Base-by-base conservation (phyloP, 176 grass and related monocot species). In the Cenchrus americanus region DNA sequence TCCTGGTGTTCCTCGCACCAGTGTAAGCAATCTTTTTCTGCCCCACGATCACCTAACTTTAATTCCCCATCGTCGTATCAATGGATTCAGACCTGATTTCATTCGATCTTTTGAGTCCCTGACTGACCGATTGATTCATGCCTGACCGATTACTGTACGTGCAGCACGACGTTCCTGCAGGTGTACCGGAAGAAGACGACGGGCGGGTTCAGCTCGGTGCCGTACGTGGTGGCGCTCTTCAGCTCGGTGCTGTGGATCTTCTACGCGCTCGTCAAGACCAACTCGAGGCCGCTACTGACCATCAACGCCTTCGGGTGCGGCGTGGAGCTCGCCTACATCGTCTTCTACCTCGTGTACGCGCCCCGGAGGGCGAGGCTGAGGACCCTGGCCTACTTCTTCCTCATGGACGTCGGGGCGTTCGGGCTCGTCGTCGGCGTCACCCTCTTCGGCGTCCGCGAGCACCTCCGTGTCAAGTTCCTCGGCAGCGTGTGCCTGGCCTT, bases 401-500 rank as follows among this genome's bases (percentile, higher is more conserved):
- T 94, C 21, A 66, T 99, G 52, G 94, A 99, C 78, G 96, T 94
- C 69, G 86, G 86, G 22, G 68, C 80, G 8, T 96, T 99, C 73
- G 65, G 64, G 6, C 77, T 86, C 43, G 59, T 99, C 93, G 63
- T 92, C 62, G 65, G 76, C 14, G 18, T 87, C 57, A 99, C 93
- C 6, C 47, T 94, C 59, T 75, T 76, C 43, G 54, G 66, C 40
- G 17, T 84, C 40, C 48, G 48, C 11, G 24, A 50, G 40, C 9
- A 34, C 0, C 75, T 84, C 17, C 93, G 67, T 2, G 80, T 91
- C 37, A 92, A 88, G 53, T 83, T 99, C 61, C 93, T 99, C n/a
- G 96, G 96, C 46, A 94, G 96, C 81, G 89, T 99, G 37, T 99
- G 96, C 80, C 88, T 99, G 48, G 88, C 86, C 74, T 99, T 99